Evolutionary conservation across 2,329 filamentous ascomycete genomes (phyloP).

Genomic region (Lecanicillium sp.): DNA sequence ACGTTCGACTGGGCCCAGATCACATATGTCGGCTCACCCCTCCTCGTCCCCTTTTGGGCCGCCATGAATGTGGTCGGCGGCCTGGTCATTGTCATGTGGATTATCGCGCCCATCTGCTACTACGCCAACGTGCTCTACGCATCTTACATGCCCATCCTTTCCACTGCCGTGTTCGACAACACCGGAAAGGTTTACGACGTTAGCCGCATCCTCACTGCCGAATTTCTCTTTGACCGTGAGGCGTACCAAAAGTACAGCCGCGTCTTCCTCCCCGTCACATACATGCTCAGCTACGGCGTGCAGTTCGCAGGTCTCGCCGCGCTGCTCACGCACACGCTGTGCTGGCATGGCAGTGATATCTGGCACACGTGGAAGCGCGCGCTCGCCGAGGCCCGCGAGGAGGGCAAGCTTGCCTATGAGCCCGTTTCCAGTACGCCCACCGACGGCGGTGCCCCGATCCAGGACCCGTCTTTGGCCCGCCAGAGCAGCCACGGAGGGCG

Average conservation of each 20-base stretch:
- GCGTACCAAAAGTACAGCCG: conserved; percentile 78
- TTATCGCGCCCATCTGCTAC: conserved; percentile 72
- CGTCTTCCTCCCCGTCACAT: conserved; percentile 81
- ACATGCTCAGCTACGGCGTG: conserved; percentile 78
- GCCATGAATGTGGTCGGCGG: conserved; percentile 79
- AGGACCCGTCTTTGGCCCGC: conserved; percentile 13
- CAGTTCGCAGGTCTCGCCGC: conserved; percentile 80
- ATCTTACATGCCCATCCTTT: conserved; percentile 81
- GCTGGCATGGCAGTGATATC: conserved; percentile 82
- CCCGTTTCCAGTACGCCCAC: conserved; percentile 35
- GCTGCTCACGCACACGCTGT: conserved; percentile 71
- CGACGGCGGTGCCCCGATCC: conserved; percentile 13
- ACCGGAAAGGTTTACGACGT: conserved; percentile 75
- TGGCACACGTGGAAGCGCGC: conserved; percentile 69
- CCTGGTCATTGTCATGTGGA: conserved; percentile 78
- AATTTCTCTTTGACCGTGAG: conserved; percentile 71
- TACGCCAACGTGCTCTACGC: conserved; percentile 76
- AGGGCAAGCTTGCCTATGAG: conserved; percentile 46
- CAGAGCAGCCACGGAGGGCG: conserved; percentile 19
- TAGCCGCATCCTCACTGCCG: conserved; percentile 67
- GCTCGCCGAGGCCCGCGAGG: conserved; percentile 54
- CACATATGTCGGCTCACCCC: conserved; percentile 77
- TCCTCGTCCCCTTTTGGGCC: conserved; percentile 81
- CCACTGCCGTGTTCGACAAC: conserved; percentile 80
- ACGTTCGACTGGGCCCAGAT: conserved; percentile 93